phyloP scores from a whole-genome alignment of 169 alveolate species.

The Plasmodium falciparum region DNA sequence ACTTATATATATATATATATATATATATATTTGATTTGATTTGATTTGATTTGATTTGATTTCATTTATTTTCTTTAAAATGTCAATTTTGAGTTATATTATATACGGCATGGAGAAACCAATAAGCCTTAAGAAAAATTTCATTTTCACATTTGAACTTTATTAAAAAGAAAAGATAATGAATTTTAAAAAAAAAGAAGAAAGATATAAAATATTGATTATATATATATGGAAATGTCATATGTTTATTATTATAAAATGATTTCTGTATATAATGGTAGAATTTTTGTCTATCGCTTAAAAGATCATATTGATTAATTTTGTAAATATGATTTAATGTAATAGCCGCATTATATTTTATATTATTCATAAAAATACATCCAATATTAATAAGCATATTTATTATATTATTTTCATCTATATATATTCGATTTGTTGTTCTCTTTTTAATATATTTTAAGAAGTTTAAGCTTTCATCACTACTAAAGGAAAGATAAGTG shows the following conservation, averaged over 20 bases:
- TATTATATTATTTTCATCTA: slow-evolving; percentile 23
- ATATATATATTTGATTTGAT: no score
- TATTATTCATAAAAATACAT: slow-evolving; percentile 55
- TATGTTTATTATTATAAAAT: slow-evolving; percentile 28
- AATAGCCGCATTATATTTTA: slow-evolving; percentile 23
- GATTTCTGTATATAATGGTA: slow-evolving; percentile 53
- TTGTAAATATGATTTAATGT: slow-evolving; percentile 18
- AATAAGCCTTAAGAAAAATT: slow-evolving; percentile 17
- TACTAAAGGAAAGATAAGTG: neutral
- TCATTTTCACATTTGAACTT: slow-evolving; percentile 50
- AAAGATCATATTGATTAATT: slow-evolving; percentile 11
- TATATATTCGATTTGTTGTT: slow-evolving; percentile 17
- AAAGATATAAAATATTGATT: slow-evolving; percentile 52
- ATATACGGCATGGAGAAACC: slow-evolving; percentile 62
- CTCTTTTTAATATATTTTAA: slow-evolving; percentile 63
- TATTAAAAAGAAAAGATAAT: slow-evolving; percentile 49
- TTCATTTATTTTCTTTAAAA: neutral
- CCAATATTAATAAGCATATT: slow-evolving; percentile 36
- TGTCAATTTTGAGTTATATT: slow-evolving; percentile 16
- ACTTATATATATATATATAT: no score
- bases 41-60: no score
- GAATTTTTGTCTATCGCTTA: slow-evolving; percentile 52
- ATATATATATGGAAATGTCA: slow-evolving; percentile 18
- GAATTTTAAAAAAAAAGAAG: slow-evolving; percentile 63
- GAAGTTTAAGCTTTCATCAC: slow-evolving; percentile 65